phyloP scores from a whole-genome alignment of 768 basidiomycete genomes.

The Tricholoma furcatifolium region DNA sequence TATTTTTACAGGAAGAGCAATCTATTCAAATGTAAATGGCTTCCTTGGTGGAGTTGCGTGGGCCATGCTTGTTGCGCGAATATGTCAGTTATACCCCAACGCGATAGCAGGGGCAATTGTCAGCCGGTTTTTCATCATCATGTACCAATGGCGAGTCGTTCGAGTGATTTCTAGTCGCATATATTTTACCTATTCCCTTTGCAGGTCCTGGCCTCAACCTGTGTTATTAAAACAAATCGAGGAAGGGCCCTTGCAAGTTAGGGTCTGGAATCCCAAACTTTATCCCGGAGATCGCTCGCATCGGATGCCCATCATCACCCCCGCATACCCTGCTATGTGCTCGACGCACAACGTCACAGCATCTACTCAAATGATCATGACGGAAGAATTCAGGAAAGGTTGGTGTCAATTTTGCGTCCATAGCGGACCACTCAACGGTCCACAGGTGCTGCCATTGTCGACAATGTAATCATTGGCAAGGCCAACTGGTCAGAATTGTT shows the following conservation, averaged over 20 bases:
- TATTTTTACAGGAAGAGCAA: constrained; percentile 71
- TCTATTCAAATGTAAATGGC: constrained; percentile 97
- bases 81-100: constrained; percentile 97
- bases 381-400: constrained; percentile 94
- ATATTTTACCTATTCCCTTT: constrained; percentile 7
- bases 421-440: constrained; percentile 11
- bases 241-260: constrained; percentile 87
- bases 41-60: constrained; percentile 98
- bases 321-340: constrained; percentile 99
- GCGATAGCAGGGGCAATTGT: constrained; percentile 94
- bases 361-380: constrained; percentile 95
- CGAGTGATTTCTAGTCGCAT: background rate
- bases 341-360: constrained; percentile 96
- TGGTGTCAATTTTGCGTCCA: constrained; percentile 1
- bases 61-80: constrained; percentile 98
- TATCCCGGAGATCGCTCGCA: constrained; percentile 94
- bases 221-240: constrained; percentile 97
- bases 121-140: constrained; percentile 97
- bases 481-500: constrained; percentile 95
- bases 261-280: constrained; percentile 98
- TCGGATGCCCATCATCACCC: constrained; percentile 99
- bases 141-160: constrained; percentile 84
- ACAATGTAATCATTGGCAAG: constrained; percentile 82
- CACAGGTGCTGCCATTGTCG: constrained; percentile 88
- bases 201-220: constrained; percentile 96